Evolutionary conservation across 2,329 filamentous ascomycete species (phyloP).

Genomic region (Phyllosticta citribraziliensis): DNA sequence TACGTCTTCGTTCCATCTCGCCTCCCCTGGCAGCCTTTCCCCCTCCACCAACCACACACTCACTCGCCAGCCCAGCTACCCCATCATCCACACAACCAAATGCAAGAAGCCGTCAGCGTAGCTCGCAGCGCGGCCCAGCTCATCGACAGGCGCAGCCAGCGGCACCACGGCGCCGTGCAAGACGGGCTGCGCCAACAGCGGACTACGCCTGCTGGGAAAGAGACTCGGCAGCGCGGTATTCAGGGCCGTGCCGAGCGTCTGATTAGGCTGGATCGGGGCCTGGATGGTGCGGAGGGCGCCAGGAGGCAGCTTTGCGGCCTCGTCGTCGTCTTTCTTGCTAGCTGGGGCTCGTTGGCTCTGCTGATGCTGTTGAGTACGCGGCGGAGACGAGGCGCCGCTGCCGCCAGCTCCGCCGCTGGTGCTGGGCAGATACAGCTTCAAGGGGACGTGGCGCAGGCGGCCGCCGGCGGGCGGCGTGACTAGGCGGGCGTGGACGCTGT

Average conservation of each 20-base stretch:
- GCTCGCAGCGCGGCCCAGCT: conserved; percentile 69
- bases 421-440: conserved; percentile 73
- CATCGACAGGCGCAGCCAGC: conserved; percentile 68
- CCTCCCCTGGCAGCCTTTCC: no score
- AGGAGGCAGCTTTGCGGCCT: conserved; percentile 10
- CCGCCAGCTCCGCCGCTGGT: conserved; percentile 14
- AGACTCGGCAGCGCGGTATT: conserved; percentile 66
- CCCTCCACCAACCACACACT: no score
- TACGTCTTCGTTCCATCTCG: no score
- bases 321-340: not conserved
- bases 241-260: conserved; percentile 69
- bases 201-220: conserved; percentile 78
- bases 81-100: conserved; percentile 66
- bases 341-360: conserved; percentile 15
- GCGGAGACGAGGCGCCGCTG: not conserved
- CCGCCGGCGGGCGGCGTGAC: conserved; percentile 64
- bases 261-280: conserved; percentile 54
- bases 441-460: conserved; percentile 66
- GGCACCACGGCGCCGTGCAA: conserved; percentile 80
- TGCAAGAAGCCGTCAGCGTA: conserved; percentile 93
- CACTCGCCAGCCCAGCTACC: conserved; percentile 10
- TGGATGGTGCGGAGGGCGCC: conserved; percentile 52
- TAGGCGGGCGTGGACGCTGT: conserved; percentile 64
- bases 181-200: conserved; percentile 72
- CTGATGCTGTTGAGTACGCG: not conserved